phyloP scores from a whole-genome alignment of 306 rosid genomes.

The Trifolium pratense region DNA sequence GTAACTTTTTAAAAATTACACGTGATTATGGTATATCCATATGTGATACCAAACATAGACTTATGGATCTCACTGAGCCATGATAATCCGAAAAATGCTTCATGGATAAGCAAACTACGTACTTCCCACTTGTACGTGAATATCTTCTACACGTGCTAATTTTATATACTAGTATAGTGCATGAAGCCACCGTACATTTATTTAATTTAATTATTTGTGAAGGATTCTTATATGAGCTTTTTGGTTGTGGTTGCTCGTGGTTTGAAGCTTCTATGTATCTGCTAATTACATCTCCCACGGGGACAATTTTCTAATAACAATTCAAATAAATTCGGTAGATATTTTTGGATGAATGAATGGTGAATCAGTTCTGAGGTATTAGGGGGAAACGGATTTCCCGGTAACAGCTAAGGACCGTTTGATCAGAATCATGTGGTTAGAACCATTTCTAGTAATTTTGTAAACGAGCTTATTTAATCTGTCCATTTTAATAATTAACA shows the following conservation, averaged over 20 bases:
- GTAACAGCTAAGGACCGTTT: too few species aligned
- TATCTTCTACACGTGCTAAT: constrained; percentile 26
- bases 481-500: too few species aligned
- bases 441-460: too few species aligned
- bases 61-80: background rate
- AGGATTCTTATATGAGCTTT: background rate
- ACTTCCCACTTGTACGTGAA: constrained; percentile 43
- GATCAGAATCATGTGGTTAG: too few species aligned
- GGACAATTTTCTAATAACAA: background rate
- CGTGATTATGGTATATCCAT: too few species aligned
- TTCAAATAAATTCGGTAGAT: background rate
- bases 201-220: background rate
- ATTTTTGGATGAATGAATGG: background rate
- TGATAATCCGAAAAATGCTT: constrained; percentile 30
- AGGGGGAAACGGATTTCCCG: too few species aligned
- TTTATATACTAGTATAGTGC: background rate
- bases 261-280: constrained; percentile 9
- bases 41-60: too few species aligned
- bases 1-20: too few species aligned
- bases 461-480: too few species aligned
- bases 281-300: background rate
- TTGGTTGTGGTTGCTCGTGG: background rate
- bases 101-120: constrained; percentile 43
- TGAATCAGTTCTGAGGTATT: too few species aligned
- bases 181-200: background rate